These are phyloP conservation scores for Gentiana macrophylla DNA, from an alignment of 257 asterid species.

Conservation along the genomic window DNA sequence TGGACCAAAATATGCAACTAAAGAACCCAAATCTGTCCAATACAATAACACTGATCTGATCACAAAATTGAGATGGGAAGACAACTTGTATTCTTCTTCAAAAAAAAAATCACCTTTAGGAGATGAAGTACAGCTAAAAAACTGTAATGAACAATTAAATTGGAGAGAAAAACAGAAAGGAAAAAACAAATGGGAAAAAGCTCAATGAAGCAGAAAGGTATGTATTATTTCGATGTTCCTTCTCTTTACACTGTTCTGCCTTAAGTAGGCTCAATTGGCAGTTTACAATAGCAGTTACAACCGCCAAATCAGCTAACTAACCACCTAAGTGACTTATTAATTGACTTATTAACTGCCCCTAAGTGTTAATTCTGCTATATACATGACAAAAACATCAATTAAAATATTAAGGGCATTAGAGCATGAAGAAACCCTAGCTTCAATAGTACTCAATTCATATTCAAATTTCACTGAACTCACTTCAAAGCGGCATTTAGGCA, in stretches of 20 bases:
- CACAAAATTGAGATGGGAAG: no score
- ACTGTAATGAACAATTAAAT: no score
- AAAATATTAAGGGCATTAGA: neutral
- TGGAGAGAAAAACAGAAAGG: no score
- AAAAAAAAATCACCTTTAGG: no score
- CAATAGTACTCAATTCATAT: neutral
- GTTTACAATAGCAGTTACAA: neutral
- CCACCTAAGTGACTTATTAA: neutral
- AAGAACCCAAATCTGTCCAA: no score
- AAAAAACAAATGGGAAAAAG: no score
- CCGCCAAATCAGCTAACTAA: neutral
- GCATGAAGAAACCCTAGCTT: constrained; percentile 14
- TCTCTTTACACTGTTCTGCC: neutral
- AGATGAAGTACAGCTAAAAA: no score
- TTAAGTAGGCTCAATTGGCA: neutral
- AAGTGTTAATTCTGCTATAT: neutral
- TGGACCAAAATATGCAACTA: no score
- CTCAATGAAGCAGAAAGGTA: no score
- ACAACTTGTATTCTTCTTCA: no score
- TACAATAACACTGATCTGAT: no score
- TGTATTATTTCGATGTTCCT: no score
- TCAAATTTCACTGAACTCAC: constrained; percentile 1
- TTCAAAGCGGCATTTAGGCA: neutral
- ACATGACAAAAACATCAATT: neutral
- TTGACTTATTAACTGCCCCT: neutral